These are phyloP conservation scores for Pyracantha coccinea DNA, from an alignment of 331 rosid genomes.

Conservation along the genomic window DNA sequence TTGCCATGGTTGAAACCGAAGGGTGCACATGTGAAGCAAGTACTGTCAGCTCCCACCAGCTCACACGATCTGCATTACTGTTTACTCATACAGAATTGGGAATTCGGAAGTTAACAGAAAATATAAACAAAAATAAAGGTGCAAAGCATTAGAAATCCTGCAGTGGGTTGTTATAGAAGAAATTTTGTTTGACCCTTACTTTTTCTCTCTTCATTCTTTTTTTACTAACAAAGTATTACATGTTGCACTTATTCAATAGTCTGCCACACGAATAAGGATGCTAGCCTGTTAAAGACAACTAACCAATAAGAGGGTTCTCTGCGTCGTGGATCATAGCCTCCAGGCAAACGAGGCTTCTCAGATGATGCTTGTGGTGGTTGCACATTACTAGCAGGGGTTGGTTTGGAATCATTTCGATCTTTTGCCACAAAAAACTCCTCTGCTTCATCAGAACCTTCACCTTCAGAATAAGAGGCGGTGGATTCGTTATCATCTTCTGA, in stretches of 20 bases:
- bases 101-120: not conserved
- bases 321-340: conserved; percentile 81
- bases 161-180: not conserved
- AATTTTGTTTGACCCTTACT: not conserved
- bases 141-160: not conserved
- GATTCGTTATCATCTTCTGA: conserved; percentile 54
- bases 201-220: not conserved
- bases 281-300: conserved; percentile 10
- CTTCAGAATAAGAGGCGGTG: conserved; percentile 46
- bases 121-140: not conserved
- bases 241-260: not conserved
- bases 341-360: conserved; percentile 48
- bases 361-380: conserved; percentile 29
- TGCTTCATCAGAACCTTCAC: conserved; percentile 51
- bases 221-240: not conserved
- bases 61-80: conserved; percentile 85
- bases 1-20: conserved; percentile 89
- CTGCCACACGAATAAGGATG: not conserved
- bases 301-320: conserved; percentile 91
- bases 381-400: conserved; percentile 18
- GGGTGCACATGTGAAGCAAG: conserved; percentile 96
- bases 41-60: conserved; percentile 92
- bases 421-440: conserved; percentile 42
- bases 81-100: conserved; percentile 7
- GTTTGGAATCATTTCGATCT: conserved; percentile 20